phyloP scores from a whole-genome alignment of 768 basidiomycete genomes.

The Boletus rubroflammeus region DNA sequence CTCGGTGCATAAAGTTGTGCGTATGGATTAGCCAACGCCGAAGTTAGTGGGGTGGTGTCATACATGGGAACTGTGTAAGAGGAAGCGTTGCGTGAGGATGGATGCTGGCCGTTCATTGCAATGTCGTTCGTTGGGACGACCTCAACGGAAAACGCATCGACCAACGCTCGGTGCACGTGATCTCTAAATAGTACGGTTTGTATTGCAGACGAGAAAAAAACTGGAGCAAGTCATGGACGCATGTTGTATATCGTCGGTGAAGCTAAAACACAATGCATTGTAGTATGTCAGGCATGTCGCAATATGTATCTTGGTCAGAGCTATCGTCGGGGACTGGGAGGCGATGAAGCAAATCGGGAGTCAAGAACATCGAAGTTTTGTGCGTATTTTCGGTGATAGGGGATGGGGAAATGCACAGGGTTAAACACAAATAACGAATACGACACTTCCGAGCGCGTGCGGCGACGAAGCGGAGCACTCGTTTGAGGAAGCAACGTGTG shows the following conservation, averaged over 20 bases:
- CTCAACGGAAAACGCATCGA: not conserved
- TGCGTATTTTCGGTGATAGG: slow-evolving; percentile 23
- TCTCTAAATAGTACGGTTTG: not conserved
- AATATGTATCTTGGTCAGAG: slow-evolving; percentile 25
- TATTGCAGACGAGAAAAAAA: slow-evolving; percentile 2
- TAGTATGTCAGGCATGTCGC: slow-evolving; percentile 31
- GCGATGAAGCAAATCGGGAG: slow-evolving; percentile 19
- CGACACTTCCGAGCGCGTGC: slow-evolving; percentile 15
- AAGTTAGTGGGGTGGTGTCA: slow-evolving; percentile 25
- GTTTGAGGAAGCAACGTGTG: slow-evolving; percentile 7
- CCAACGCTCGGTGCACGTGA: slow-evolving; percentile 18
- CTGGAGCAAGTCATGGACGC: slow-evolving; percentile 14
- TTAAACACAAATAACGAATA: slow-evolving; percentile 23
- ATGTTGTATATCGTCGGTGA: slow-evolving; percentile 26
- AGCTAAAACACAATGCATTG: slow-evolving; percentile 32
- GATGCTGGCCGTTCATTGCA: slow-evolving; percentile 13
- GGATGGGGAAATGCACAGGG: slow-evolving; percentile 22
- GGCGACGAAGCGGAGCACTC: slow-evolving; percentile 9
- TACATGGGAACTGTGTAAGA: slow-evolving; percentile 16
- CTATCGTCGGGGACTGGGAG: slow-evolving; percentile 16
- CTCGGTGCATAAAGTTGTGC: slow-evolving; percentile 26
- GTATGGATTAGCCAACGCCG: slow-evolving; percentile 29
- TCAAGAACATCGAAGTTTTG: slow-evolving; percentile 28
- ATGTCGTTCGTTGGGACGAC: not conserved
- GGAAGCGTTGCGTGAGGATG: slow-evolving; percentile 4